Percentiles rank a stretch among this genome's conserved stretches.
phyloP scores from a whole-genome alignment of 805 yeast genomes.

The Ogataea zsoltii region DNA sequence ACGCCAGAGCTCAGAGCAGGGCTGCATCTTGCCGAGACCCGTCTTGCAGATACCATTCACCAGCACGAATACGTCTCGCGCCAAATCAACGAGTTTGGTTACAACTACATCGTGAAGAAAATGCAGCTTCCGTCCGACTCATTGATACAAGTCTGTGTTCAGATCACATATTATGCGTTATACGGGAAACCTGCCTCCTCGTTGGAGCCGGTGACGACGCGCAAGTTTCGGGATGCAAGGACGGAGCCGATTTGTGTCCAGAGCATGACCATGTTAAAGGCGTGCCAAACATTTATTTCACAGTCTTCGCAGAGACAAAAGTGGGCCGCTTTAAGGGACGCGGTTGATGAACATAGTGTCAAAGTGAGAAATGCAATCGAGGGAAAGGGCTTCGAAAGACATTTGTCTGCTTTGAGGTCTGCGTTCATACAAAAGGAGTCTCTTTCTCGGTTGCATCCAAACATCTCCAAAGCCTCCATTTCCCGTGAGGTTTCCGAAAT shows the following conservation, averaged over 20 bases:
- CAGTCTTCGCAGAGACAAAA: conserved; percentile 46
- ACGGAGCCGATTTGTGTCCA: conserved; percentile 71
- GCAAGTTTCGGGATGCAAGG: conserved; percentile 66
- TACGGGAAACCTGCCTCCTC: conserved; percentile 48
- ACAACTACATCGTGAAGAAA: conserved; percentile 36
- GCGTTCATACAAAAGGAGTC: conserved; percentile 50
- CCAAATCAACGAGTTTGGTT: conserved; percentile 33
- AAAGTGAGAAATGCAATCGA: conserved; percentile 52
- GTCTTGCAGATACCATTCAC: conserved; percentile 56
- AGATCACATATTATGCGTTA: conserved; percentile 54
- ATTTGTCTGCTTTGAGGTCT: conserved; percentile 62
- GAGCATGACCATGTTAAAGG: conserved; percentile 47
- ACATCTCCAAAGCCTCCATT: conserved; percentile 35
- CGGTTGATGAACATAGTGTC: conserved; percentile 52
- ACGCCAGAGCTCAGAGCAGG: conserved; percentile 49
- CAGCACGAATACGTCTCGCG: conserved; percentile 55
- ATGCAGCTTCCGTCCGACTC: conserved; percentile 51
- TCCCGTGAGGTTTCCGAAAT: conserved; percentile 25
- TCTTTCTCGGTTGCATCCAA: conserved; percentile 47
- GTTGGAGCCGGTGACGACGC: conserved; percentile 58
- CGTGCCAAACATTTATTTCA: conserved; percentile 66
- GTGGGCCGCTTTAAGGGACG: conserved; percentile 49
- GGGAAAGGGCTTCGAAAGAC: conserved; percentile 74
- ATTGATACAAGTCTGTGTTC: conserved; percentile 51
- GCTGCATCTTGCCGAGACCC: conserved; percentile 56